phyloP scores from a whole-genome alignment of 192 early-diverging fungal genomes.

The Spizellomyces sp. region DNA sequence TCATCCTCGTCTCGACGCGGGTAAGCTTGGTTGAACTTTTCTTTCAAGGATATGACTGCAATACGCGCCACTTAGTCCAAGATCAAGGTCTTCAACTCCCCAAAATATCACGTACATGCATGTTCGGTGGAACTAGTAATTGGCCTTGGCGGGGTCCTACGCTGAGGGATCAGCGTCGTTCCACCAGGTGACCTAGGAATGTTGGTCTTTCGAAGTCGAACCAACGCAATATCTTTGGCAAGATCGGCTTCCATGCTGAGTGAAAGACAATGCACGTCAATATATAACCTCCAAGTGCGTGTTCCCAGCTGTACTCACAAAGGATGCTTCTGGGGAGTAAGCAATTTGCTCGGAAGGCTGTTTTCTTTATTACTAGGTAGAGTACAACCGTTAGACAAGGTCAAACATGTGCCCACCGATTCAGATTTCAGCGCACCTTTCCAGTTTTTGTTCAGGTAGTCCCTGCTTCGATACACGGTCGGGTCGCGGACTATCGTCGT shows the following conservation, averaged over 20 bases:
- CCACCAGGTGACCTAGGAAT: constrained; percentile 33
- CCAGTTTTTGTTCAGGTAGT: no score
- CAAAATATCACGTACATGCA: constrained; percentile 2
- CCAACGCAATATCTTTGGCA: constrained; percentile 4
- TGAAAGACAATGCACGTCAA: no score
- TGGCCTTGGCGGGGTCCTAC: constrained; percentile 2
- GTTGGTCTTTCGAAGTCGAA: constrained; percentile 16
- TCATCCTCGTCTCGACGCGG: background rate
- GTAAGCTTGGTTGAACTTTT: constrained; percentile 27
- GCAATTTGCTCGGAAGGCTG: no score
- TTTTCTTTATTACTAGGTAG: no score
- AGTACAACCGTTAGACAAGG: no score
- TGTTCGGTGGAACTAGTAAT: constrained; percentile 6
- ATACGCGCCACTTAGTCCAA: background rate
- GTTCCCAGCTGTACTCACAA: no score
- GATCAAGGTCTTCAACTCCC: background rate
- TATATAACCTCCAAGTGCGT: no score
- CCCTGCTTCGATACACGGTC: no score
- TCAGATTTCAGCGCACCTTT: no score
- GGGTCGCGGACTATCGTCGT: no score
- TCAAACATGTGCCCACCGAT: no score
- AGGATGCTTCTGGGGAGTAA: no score
- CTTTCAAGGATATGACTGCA: constrained; percentile 17
- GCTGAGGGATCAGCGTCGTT: constrained; percentile 30
- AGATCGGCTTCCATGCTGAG: background rate